Conservation (phyloP, 805 yeast genomes). For the Wickerhamomyces ciferrii region DNA sequence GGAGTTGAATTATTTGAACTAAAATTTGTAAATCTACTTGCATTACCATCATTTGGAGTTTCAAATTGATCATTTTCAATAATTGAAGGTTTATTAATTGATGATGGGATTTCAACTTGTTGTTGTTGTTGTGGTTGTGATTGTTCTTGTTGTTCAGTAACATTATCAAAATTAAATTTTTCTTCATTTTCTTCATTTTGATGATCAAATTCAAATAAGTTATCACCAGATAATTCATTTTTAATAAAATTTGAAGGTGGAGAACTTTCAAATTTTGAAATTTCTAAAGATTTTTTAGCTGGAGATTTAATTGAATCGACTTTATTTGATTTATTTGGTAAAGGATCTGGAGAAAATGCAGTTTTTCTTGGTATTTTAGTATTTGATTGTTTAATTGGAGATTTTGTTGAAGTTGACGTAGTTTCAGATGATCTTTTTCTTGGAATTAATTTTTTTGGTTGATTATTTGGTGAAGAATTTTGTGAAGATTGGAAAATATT, state of each 20-base stretch:
- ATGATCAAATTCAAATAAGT: slow-evolving; percentile 7
- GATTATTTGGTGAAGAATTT: slow-evolving; percentile 10
- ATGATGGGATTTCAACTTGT: background rate
- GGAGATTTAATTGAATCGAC: slow-evolving; percentile 20
- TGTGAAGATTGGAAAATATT: slow-evolving; percentile 29
- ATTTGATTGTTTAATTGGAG: slow-evolving; percentile 9
- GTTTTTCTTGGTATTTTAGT: slow-evolving; percentile 13
- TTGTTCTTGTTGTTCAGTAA: background rate
- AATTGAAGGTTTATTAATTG: background rate
- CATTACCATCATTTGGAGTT: slow-evolving; percentile 11
- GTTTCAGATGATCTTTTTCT: slow-evolving; percentile 17
- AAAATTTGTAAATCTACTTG: slow-evolving; percentile 4
- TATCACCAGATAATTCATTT: background rate
- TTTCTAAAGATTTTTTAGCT: slow-evolving; percentile 14
- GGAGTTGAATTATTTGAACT: slow-evolving; percentile 11
- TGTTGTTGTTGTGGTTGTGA: background rate
- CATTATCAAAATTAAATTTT: background rate
- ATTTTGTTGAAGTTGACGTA: slow-evolving; percentile 2
- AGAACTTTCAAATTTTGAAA: slow-evolving; percentile 20
- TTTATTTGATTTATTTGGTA: slow-evolving; percentile 5
- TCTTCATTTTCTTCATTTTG: background rate
- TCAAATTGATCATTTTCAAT: background rate
- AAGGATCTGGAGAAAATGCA: slow-evolving; percentile 26
- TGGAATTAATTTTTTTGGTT: slow-evolving; percentile 15
- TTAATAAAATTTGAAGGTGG: slow-evolving; percentile 3